phyloP scores from a whole-genome alignment of 305 asterid species.

The Solanum hybrid region DNA sequence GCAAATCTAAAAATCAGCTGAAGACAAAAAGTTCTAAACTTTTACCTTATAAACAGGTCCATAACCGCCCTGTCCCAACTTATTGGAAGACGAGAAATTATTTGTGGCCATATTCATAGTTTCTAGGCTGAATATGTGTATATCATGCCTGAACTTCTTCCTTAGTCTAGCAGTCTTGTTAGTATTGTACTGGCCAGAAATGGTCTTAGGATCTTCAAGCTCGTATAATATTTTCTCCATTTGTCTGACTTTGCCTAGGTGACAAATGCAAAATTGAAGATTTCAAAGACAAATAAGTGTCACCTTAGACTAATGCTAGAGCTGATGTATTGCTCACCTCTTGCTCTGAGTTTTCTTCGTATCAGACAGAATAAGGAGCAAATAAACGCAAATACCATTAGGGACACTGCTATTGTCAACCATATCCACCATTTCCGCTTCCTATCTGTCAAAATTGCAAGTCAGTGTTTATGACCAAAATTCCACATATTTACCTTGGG shows the following conservation, averaged over 20 bases:
- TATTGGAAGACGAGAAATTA: conserved; percentile 15
- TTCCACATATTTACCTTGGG: not conserved
- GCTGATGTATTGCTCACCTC: conserved; percentile 4
- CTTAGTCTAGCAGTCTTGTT: not conserved
- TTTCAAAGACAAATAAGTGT: not conserved
- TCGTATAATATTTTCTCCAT: conserved; percentile 1
- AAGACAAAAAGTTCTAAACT: not conserved
- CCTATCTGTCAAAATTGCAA: not conserved
- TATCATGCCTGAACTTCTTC: conserved; percentile 13
- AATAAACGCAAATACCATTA: not conserved
- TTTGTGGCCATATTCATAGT: conserved; percentile 15
- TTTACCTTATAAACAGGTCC: conserved; percentile 24
- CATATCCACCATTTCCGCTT: conserved; percentile 15
- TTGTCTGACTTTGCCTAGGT: not conserved
- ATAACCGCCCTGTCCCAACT: conserved; percentile 26
- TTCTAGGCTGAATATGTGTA: conserved; percentile 12
- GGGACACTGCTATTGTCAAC: conserved; percentile 6
- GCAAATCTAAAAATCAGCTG: not conserved
- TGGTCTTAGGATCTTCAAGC: not conserved
- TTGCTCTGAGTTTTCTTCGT: not conserved
- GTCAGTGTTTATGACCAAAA: not conserved
- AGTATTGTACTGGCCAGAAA: not conserved
- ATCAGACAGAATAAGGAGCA: not conserved
- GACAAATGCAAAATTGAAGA: not conserved
- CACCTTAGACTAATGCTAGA: not conserved